phyloP scores from a whole-genome alignment of 768 basidiomycete species.

The Mycena floridula region DNA sequence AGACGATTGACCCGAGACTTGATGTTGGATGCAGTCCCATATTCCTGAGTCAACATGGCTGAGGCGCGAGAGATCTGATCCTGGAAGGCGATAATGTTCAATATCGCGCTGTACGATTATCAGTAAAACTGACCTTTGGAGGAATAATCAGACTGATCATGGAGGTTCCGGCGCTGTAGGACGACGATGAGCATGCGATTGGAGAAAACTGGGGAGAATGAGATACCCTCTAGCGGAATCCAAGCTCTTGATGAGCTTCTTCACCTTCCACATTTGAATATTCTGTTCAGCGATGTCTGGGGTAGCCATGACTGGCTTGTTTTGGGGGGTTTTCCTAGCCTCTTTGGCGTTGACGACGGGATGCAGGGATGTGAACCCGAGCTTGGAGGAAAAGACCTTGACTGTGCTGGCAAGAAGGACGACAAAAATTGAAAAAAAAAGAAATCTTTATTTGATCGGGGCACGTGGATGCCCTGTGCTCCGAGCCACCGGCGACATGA shows the following conservation, averaged over 20 bases:
- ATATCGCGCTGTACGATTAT: conserved; percentile 2
- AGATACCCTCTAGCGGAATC: conserved; percentile 88
- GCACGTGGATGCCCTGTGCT: too few relatives aligned
- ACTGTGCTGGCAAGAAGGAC: too few relatives aligned
- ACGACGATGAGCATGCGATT: conserved; percentile 18
- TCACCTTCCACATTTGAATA: conserved; percentile 97
- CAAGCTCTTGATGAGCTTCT: conserved; percentile 98
- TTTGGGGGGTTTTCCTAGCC: too few relatives aligned
- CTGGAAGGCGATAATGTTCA: conserved; percentile 30
- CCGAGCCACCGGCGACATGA: too few relatives aligned
- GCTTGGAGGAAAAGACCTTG: too few relatives aligned
- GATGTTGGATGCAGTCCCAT: conserved; percentile 99
- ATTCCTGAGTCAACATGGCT: conserved; percentile 97
- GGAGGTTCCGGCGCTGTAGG: conserved; percentile 81
- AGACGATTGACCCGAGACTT: conserved; percentile 98
- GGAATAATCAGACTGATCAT: conserved; percentile 99
- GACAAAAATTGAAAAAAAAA: too few relatives aligned
- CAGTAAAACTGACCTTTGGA: conserved; percentile 60
- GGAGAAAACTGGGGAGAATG: background rate
- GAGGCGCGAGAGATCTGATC: conserved; percentile 93
- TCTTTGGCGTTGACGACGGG: too few relatives aligned
- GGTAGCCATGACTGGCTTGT: too few relatives aligned
- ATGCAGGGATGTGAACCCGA: too few relatives aligned
- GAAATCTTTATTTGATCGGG: too few relatives aligned
- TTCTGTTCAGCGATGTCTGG: conserved; percentile 88